Base-by-base conservation (phyloP, 2,329 filamentous ascomycete species). In the Neurospora crassa region DNA sequence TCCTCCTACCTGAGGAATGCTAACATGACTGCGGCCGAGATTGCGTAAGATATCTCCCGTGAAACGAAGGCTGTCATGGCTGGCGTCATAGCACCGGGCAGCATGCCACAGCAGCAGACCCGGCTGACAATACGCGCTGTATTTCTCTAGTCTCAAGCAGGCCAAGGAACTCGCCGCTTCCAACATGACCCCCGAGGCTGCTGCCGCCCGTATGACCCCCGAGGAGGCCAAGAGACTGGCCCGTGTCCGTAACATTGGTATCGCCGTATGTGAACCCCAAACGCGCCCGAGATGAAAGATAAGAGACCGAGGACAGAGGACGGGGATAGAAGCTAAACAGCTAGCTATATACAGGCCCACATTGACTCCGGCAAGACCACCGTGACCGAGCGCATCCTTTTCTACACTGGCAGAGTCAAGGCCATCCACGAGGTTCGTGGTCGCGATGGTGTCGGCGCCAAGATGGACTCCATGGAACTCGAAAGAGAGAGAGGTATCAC, bases 381-480 rank as follows among this genome's bases (percentile, higher is more conserved):
- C 45, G 92, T 90, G 74, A 98, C 94, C 71, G 96, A 99, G 84
- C 92, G 96, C 81, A 94, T 99, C 67, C 91, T 99, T 71, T 99
- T 94, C 87, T 99, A 99, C 82, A 98, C 96, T 70, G 96, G 96
- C 75, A 91, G 96, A 79, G 97, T 97, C 83, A 96, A 96, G 80
- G 88, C 93, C 41, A 98, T 99, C 78, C 96, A 99, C 84, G 96
- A 99, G 83, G 96, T 99, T 63, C 89, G 96, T 78, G 94, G 94
- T 72, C 94, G 95, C 79, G 96, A 99, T 86, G 89, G 92, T 43
- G 94, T 97, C 53, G 96, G 96, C 75, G 96, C 96, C 73, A 99
- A 99, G 85, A 99, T 99, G 96, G 96, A 99, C 85, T 97, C 94
- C 37, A 99, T 99, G 96, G 96, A 99, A 77, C 86, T 99, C 76